Conservation (phyloP, 768 basidiomycete genomes). For the Suillus fuscotomentosus region DNA sequence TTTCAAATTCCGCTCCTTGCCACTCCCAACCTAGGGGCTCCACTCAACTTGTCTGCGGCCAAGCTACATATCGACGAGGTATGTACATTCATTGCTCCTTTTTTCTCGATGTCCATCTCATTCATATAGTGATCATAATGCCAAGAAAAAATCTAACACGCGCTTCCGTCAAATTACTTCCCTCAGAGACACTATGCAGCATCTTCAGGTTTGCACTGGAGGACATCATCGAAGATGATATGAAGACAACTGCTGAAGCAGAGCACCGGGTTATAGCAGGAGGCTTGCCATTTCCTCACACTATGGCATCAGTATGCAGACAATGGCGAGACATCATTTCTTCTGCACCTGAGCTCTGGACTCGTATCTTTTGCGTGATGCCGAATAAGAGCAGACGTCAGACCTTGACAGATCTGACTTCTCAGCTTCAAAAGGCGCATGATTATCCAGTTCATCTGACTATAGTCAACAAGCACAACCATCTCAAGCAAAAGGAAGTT, state of each 20-base stretch:
- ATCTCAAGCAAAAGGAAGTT: neutral
- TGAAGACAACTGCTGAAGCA: neutral
- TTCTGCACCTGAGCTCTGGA: neutral
- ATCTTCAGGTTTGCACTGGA: neutral
- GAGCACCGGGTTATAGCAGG: neutral
- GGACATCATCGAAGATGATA: neutral
- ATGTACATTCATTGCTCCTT: neutral
- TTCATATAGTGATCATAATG: constrained; percentile 10
- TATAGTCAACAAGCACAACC: neutral
- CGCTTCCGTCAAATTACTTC: neutral
- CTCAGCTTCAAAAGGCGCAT: neutral
- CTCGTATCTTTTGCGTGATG: neutral
- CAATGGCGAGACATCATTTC: neutral
- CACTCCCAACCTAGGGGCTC: too few relatives aligned
- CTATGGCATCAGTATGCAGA: neutral
- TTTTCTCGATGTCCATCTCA: neutral
- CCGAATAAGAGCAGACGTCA: neutral
- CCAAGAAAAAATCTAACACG: constrained; percentile 34
- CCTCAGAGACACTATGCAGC: neutral
- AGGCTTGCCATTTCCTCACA: neutral
- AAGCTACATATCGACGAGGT: neutral
- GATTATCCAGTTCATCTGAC: neutral
- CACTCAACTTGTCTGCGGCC: too few relatives aligned
- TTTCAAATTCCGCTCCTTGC: too few relatives aligned
- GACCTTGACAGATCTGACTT: neutral